Conservation (phyloP, 192 early-diverging fungal species). For the Coemansia sp. region DNA sequence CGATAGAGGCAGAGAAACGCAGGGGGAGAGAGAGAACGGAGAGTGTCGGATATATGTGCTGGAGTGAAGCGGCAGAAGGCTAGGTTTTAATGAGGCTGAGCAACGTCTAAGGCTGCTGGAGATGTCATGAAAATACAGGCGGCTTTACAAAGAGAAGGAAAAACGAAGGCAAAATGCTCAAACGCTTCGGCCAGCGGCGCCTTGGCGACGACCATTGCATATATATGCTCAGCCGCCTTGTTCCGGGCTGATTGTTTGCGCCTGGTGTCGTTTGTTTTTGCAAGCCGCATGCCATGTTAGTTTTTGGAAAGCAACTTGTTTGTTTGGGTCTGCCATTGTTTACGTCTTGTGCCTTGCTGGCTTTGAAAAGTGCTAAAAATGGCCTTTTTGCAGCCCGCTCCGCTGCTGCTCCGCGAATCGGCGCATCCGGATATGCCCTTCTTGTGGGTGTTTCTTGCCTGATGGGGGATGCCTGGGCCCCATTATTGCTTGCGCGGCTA, state of each 20-base stretch:
- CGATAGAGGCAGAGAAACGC: not conserved
- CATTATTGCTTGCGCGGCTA: conserved; percentile 5
- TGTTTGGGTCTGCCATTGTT: conserved; percentile 1
- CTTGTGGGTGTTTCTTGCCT: not conserved
- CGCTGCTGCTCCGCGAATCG: conserved; percentile 4
- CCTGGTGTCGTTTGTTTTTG: not conserved
- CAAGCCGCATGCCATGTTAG: conserved; percentile 1
- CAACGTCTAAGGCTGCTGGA: conserved; percentile 8
- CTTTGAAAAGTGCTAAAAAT: conserved; percentile 9
- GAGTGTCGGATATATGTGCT: not conserved
- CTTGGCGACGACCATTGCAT: conserved; percentile 1
- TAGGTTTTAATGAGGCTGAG: conserved; percentile 44
- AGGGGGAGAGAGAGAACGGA: not conserved
- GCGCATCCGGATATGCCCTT: not conserved
- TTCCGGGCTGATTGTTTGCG: not conserved
- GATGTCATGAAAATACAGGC: conserved; percentile 17
- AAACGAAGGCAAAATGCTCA: conserved; percentile 9
- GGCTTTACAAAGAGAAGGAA: conserved; percentile 8
- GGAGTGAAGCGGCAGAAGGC: conserved; percentile 2
- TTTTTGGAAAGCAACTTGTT: not conserved
- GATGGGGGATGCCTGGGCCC: not conserved
- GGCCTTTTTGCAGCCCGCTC: not conserved
- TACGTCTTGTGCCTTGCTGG: not conserved
- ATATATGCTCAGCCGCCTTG: conserved; percentile 4
- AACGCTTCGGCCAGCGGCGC: conserved; percentile 4